Evolutionary conservation across 2,329 filamentous ascomycete species (phyloP), one percentile per base, ranked within the genome.

Genomic region (Sordariomycetes sp.): DNA sequence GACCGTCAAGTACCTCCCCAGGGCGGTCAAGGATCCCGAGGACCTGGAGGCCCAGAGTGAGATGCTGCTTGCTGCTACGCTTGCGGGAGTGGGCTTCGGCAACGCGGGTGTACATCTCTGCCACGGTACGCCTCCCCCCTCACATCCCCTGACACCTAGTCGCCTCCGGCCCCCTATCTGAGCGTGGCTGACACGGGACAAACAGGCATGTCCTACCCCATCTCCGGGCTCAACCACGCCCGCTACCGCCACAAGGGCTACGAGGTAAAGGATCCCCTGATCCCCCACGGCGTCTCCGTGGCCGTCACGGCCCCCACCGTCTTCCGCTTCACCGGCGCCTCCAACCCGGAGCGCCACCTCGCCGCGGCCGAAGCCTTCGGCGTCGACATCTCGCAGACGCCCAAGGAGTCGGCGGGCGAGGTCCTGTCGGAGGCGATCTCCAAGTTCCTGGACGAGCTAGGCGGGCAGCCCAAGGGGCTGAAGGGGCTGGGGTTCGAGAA

Each of bases 11-110:
- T 99, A 97, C 68, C 85, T 99, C 0, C 94, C 93, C 0, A 84
- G 93, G 59, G 88, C 91, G 0, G 89, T 96, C 3, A 85, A 80
- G 59, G 89, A 97, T 66, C 91, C 93, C 0, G 91, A 96, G 37
- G 94, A 99, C 70, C 79, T 83, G 61, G 94, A 97, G 71, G 95
- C 95, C 0, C 94, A 99, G 72, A 88, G 83, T 35, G 86, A 97
- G 72, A 99, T 99, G 95, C 79, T 99, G 34, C 82, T 99, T 22
- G 94, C 94, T 2, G 89, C 94, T 1, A 99, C 94, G 0, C 77
- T 99, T 2, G 94, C 95, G 0, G 94, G 94, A 53, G 91, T 99
- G 3, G 94, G 94, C 0, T 99, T 99, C 70, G 94, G 95, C 22
- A 99, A 99, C 66, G 95, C 95, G 1, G 94, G 95, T 55, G 94